Percentiles rank a stretch among this genome's conserved stretches.
Conservation (phyloP, 805 yeast species). For the Metschnikowia koreensis region DNA sequence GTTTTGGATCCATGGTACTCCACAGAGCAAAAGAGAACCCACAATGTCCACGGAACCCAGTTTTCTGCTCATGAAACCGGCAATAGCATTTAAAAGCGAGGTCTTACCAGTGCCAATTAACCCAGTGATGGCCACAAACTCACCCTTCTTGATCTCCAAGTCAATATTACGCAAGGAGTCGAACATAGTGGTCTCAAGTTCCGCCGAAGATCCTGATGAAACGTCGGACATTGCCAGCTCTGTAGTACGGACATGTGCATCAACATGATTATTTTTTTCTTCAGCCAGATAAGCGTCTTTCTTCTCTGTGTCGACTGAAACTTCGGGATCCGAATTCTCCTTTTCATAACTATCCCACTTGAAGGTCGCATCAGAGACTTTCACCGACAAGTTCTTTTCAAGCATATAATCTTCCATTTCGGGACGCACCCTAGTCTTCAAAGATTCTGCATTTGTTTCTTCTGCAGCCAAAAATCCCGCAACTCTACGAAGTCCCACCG, state of each 20-base stretch:
- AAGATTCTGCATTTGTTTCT: constrained; percentile 39
- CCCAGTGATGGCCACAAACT: constrained; percentile 75
- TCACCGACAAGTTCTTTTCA: constrained; percentile 41
- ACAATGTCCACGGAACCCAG: constrained; percentile 51
- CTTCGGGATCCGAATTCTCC: constrained; percentile 15
- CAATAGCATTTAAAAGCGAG: constrained; percentile 64
- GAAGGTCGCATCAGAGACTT: constrained; percentile 53
- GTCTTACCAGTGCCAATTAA: constrained; percentile 82
- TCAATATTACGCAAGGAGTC: constrained; percentile 51
- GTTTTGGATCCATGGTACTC: constrained; percentile 86
- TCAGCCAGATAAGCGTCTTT: too few species aligned
- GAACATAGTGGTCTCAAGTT: constrained; percentile 28
- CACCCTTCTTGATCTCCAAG: constrained; percentile 57
- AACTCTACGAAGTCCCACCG: constrained; percentile 58
- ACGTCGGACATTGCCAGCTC: constrained; percentile 1
- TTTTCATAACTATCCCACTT: constrained; percentile 56
- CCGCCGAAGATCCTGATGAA: background rate
- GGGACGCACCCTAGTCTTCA: constrained; percentile 25
- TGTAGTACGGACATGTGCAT: constrained; percentile 6
- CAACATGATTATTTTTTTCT: constrained; percentile 20
- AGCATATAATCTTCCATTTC: constrained; percentile 26
- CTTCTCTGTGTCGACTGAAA: background rate
- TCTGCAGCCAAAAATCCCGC: constrained; percentile 49
- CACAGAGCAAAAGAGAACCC: constrained; percentile 55
- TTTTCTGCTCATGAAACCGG: constrained; percentile 65